Conservation (phyloP, 371 early-diverging fungal genomes). For the Mortierella sp. region DNA sequence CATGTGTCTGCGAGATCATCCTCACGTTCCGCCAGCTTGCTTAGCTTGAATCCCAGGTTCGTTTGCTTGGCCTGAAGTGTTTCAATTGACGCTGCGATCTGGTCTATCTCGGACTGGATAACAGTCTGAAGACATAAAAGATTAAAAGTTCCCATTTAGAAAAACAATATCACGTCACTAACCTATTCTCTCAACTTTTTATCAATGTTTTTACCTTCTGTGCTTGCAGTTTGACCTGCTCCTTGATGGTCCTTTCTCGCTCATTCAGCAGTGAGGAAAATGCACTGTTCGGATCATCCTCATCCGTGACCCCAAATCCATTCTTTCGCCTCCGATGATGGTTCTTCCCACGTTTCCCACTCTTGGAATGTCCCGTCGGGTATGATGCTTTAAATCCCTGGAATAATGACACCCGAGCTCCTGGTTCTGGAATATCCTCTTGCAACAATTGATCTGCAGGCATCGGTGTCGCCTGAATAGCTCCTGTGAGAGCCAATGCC, state of each 20-base stretch:
- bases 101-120: slow-evolving; percentile 64
- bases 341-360: slow-evolving; percentile 50
- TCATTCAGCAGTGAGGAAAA: slow-evolving; percentile 45
- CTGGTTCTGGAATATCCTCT: slow-evolving; percentile 73
- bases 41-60: slow-evolving; percentile 64
- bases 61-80: slow-evolving; percentile 62
- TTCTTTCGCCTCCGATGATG: slow-evolving; percentile 61
- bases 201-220: slow-evolving; percentile 50
- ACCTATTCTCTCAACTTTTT: not conserved
- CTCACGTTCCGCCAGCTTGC: slow-evolving; percentile 66
- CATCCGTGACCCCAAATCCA: slow-evolving; percentile 41
- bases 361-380: slow-evolving; percentile 58
- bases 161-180: not conserved
- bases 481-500: slow-evolving; percentile 41
- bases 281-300: slow-evolving; percentile 41
- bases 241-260: slow-evolving; percentile 52
- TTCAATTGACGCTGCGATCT: slow-evolving; percentile 60
- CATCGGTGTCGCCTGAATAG: slow-evolving; percentile 40
- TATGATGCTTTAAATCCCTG: slow-evolving; percentile 75
- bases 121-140: slow-evolving; percentile 26
- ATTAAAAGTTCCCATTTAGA: slow-evolving; percentile 40
- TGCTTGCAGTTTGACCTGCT: slow-evolving; percentile 50
- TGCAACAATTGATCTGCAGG: slow-evolving; percentile 58
- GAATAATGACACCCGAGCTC: slow-evolving; percentile 68
- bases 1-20: slow-evolving; percentile 64